Base-by-base conservation (phyloP, 768 basidiomycete genomes). In the Brasilioporus rufonigricans region DNA sequence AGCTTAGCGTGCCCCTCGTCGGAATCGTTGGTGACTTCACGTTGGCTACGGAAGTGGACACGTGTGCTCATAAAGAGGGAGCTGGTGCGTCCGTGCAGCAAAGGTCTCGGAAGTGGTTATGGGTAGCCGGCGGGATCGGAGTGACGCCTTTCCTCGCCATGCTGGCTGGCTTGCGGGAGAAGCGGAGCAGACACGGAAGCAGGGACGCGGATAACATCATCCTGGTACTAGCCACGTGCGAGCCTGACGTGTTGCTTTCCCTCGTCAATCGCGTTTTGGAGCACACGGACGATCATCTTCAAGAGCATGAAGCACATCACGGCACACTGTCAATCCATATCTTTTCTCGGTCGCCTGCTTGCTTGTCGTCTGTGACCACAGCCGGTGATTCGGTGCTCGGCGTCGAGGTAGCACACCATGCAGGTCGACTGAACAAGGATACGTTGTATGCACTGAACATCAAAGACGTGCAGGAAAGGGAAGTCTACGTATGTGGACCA, bases 71-170 rank as follows among this genome's bases (percentile, higher is more conserved):
- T n/a, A n/a, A n/a, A n/a, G 5, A 18, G 10, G 21, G 16, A 18
- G 31, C 10, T 13, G 40, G 19, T 43, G 40, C 39, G 5, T 36
- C 51, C 27, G 2, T 24, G 16, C 11, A 0, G 13, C 0, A 23
- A 5, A 44, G 39, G 18, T 50, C 44, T 26, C 50, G 39, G 23
- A 72, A 71, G 44, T 65, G 81, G 49, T 61, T 85, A 39, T 86
- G 81, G 83, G 55, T 81, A 16, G 84, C 83, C 0, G 83, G 83
- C 21, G 85, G 85, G 1, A 86, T 87, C 50, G 85, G 86, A 3
- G 55, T 87, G 44, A 87, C 85, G 16, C 85, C 84, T 0, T 87
- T 84, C 68, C 65, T 87, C 29, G 78, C 77, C 31, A 82, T 86
- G 83, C 68, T 85, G 4, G 46, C 50, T 49, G 27, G 64, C 50